These are phyloP conservation scores for Solanum rostratum DNA, from an alignment of 257 asterid genomes.

Conservation along the genomic window DNA sequence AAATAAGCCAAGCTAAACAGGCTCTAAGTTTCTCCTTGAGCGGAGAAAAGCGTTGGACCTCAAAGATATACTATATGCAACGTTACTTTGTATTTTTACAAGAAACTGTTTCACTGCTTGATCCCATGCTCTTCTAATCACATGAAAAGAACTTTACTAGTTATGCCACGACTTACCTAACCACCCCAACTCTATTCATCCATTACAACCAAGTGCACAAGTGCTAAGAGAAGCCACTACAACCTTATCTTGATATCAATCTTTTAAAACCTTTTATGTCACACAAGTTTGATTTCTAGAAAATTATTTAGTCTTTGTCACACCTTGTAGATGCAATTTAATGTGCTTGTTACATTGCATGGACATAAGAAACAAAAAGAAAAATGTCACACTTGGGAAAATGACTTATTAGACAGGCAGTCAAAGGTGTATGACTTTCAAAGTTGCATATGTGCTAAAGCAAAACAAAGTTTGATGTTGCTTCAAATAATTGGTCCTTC, in stretches of 20 bases:
- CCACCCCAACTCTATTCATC: too few relatives aligned
- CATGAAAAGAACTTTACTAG: neutral
- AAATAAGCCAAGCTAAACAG: too few relatives aligned
- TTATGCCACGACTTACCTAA: neutral
- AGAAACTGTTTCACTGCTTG: fast-evolving
- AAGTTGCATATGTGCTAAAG: neutral
- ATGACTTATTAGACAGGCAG: neutral
- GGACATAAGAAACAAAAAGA: neutral
- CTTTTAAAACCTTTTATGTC: neutral
- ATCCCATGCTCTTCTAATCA: too few relatives aligned
- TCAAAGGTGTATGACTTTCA: neutral
- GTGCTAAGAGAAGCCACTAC: neutral
- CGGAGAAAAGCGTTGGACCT: too few relatives aligned
- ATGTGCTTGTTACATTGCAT: neutral
- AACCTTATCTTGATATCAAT: neutral
- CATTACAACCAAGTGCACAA: neutral
- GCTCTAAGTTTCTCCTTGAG: neutral
- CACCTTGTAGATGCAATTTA: neutral
- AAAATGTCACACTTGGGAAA: neutral
- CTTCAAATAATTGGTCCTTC: neutral
- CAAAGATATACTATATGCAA: too few relatives aligned
- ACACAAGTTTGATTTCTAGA: neutral
- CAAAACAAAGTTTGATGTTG: neutral
- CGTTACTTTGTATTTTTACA: too few relatives aligned
- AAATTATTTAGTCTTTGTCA: neutral